These are phyloP conservation scores for Agarophyton chilense DNA, from an alignment of 23 red algal species.

Conservation along the genomic window DNA sequence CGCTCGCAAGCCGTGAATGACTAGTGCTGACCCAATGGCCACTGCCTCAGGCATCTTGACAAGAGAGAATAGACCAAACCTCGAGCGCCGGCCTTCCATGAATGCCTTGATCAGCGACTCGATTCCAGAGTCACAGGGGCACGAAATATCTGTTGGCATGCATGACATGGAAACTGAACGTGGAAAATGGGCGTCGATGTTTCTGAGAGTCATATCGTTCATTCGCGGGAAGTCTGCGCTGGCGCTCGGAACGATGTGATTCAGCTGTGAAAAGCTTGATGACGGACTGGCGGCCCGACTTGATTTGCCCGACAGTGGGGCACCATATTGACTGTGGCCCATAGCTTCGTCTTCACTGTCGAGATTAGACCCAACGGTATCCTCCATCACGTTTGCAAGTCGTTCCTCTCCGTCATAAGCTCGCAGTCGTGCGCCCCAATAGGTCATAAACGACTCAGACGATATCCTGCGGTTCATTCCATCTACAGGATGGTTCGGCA, in stretches of 20 bases:
- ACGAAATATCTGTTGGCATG: constrained; percentile 32
- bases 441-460: constrained; percentile 50
- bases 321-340: constrained; percentile 55
- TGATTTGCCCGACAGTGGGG: constrained; percentile 2
- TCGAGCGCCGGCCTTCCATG: constrained; percentile 50
- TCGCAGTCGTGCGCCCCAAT: constrained; percentile 47
- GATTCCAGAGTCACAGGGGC: constrained; percentile 69
- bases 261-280: constrained; percentile 1
- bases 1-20: constrained; percentile 40
- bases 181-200: background rate
- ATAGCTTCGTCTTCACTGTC: background rate
- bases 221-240: background rate
- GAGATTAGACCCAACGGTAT: background rate
- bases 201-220: background rate
- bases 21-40: constrained; percentile 61
- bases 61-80: constrained; percentile 62
- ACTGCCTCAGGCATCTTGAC: constrained; percentile 65
- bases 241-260: background rate
- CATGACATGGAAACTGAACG: constrained; percentile 23
- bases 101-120: constrained; percentile 52
- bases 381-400: constrained; percentile 47
- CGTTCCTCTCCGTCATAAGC: constrained; percentile 56
- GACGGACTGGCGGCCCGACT: background rate
- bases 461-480: constrained; percentile 55
- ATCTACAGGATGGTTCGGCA: constrained; percentile 34